Evolutionary conservation across 2,329 filamentous ascomycete genomes (phyloP).

Genomic region (Bipolaris victoriae): DNA sequence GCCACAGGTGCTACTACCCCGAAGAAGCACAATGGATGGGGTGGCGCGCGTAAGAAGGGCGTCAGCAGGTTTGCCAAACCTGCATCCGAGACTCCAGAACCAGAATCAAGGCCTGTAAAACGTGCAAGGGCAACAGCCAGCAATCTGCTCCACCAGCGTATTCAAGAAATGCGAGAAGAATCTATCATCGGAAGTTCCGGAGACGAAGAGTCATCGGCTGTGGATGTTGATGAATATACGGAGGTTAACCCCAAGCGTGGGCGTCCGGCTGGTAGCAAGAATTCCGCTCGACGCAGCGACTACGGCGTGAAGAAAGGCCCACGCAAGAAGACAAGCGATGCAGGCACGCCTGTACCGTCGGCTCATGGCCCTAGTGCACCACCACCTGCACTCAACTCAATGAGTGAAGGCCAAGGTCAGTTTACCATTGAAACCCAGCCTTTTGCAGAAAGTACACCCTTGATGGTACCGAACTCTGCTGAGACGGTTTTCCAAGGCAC

Average conservation of each 20-base stretch:
- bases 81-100: slow-evolving; percentile 46
- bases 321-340: slow-evolving; percentile 44
- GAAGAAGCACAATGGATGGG: slow-evolving; percentile 47
- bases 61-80: slow-evolving; percentile 41
- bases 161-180: slow-evolving; percentile 55
- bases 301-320: slow-evolving; percentile 59
- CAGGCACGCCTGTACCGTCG: slow-evolving; percentile 27
- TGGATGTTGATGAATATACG: slow-evolving; percentile 38
- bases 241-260: slow-evolving; percentile 40
- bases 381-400: slow-evolving; percentile 40
- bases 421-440: slow-evolving; percentile 44
- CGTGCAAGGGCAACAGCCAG: slow-evolving; percentile 35
- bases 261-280: slow-evolving; percentile 55
- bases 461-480: slow-evolving; percentile 36
- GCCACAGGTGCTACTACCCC: slow-evolving; percentile 40
- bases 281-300: slow-evolving; percentile 53
- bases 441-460: slow-evolving; percentile 24
- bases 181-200: slow-evolving; percentile 47
- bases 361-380: slow-evolving; percentile 33
- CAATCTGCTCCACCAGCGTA: slow-evolving; percentile 50
- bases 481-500: slow-evolving; percentile 46
- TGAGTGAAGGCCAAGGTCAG: slow-evolving; percentile 48
- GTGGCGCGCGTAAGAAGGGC: slow-evolving; percentile 47
- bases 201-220: slow-evolving; percentile 43
- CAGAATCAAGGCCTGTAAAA: slow-evolving; percentile 40